Conservation (phyloP, 495 filamentous ascomycete genomes). For the Lasiosphaeris hirsuta region DNA sequence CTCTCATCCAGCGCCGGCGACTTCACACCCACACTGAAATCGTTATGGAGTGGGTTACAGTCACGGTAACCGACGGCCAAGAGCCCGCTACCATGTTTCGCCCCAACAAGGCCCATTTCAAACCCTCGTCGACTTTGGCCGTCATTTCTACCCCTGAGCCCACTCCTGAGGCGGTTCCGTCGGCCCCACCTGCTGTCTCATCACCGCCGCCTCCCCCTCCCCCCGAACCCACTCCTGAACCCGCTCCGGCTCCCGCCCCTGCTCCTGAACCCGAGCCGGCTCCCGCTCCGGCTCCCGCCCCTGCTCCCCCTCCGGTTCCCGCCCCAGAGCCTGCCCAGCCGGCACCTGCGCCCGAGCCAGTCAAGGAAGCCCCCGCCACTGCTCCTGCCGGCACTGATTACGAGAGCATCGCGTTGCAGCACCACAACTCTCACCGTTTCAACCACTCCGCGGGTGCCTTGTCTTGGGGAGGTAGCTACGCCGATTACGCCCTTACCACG, state of each 20-base stretch:
- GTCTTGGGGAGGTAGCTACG: slow-evolving; percentile 59
- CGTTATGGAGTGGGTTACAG: slow-evolving; percentile 58
- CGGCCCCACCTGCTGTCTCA: slow-evolving; percentile 4
- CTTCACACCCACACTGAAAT: slow-evolving; percentile 53
- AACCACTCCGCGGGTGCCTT: slow-evolving; percentile 72
- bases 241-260: slow-evolving; percentile 18
- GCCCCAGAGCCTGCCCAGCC: slow-evolving; percentile 16
- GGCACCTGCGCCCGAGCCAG: slow-evolving; percentile 14
- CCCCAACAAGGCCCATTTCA: slow-evolving; percentile 7
- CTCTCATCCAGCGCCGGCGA: slow-evolving; percentile 56
- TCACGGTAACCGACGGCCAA: slow-evolving; percentile 53
- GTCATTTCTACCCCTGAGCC: slow-evolving; percentile 11
- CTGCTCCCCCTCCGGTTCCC: slow-evolving; percentile 16
- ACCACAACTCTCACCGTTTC: slow-evolving; percentile 84
- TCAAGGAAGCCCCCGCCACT: slow-evolving; percentile 19
- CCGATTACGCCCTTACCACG: slow-evolving; percentile 52
- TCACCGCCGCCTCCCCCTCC: slow-evolving; percentile 13
- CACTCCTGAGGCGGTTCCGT: slow-evolving; percentile 9
- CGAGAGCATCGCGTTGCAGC: slow-evolving; percentile 46
- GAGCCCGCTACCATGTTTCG: slow-evolving; percentile 23
- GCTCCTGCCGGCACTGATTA: slow-evolving; percentile 29
- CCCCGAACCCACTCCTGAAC: slow-evolving; percentile 15
- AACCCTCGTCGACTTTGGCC: slow-evolving; percentile 3
- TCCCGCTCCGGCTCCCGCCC: slow-evolving; percentile 16
- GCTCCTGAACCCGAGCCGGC: slow-evolving; percentile 18